Base-by-base conservation (phyloP, 805 yeast genomes). In the Saccharomycopsis fermentans region DNA sequence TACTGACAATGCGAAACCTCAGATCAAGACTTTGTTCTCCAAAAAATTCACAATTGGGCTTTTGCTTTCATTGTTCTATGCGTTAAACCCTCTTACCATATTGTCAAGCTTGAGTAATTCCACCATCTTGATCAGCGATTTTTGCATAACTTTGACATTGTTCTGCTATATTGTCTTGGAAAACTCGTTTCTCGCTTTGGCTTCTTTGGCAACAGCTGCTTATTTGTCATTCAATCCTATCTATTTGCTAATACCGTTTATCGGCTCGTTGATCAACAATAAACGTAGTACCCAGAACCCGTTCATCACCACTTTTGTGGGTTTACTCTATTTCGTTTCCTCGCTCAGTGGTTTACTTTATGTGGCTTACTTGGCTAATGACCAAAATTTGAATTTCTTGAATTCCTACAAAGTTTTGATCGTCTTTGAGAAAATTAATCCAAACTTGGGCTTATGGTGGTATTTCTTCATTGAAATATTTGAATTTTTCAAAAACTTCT, bases 381-480 rank as follows among this genome's bases (percentile, higher is more conserved):
- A 70, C 40, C 70, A 75, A 11, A 65, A 64, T 35, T 73, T 77
- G 72, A 68, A 71, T 57, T 82, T 83, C 66, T 52, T 87, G n/a
- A 71, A 81, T 9, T 77, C 81, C 43, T 89, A 85, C 66, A 83
- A 85, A 16, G 75, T 81, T 3, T 71, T 80, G 5, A 67, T 89
- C 5, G 73, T 74, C 26, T 84, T 88, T 65, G 77, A 77, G 40
- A 91, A 89, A 63, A 81, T 90, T 61, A 77, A 84, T 4, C 99
- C 99, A 29, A 94, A 94, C 71, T 70, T 94, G 63, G 99, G 99
- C 0, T 74, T 94, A 21, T 94, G 99, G 99, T 94, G 99, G 99
- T 94, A 94, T 73, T 83, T 91, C 66, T 94, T 94, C 75, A 87
- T 92, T 48, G 99, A 94, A 71, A 87, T 94, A 82, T 94, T 94